Base-by-base conservation (phyloP, 2,329 filamentous ascomycete species). In the Emergomyces pasteurianus region DNA sequence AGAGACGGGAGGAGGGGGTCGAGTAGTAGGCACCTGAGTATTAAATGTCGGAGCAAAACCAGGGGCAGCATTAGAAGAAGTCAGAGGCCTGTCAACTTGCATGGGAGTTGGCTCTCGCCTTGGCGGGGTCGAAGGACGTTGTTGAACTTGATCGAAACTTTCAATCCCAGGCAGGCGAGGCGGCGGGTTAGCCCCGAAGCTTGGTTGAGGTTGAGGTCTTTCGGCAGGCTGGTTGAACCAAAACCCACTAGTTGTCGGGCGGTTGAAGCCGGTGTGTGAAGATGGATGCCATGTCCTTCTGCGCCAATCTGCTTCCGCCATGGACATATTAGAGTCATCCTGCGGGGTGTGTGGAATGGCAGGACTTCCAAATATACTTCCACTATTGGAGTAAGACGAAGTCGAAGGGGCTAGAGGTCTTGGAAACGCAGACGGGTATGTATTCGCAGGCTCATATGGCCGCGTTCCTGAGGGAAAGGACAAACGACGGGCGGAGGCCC, bases 251-350 rank as follows among this genome's bases (percentile, higher is more conserved):
- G 86, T 88, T 18, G 83, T 81, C 56, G 86, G 84, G 38, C 85
- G 78, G 62, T 81, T 80, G 63, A 84, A 85, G 64, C 81, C 82
- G 12, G 85, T 88, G 63, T 90, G 74, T 4, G 76, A 76, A 2
- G 76, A 89, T 0, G 90, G 89, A 73, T 96, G 92, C 92, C 92
- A 96, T 2, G 92, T 96, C 59, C 91, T 83, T 63, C 92, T 81
- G 65, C 91, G 85, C 83, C 86, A 89, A 60, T 89, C 88, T 49
- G 90, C 86, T 64, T 95, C 90, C 0, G 82, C 77, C 7, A 72
- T 65, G 59, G 66, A 71, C 34, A 71, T 65, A n/a, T 63, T 67
- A 31, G 66, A 65, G 57, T 72, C 72, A 36, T 75, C 73, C 34
- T 72, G 70, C 23, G 80, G 78, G 58, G 81, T 83, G 9, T 81